Evolutionary conservation across 441 rosid genomes (phyloP).

Genomic region (Hura crepitans): DNA sequence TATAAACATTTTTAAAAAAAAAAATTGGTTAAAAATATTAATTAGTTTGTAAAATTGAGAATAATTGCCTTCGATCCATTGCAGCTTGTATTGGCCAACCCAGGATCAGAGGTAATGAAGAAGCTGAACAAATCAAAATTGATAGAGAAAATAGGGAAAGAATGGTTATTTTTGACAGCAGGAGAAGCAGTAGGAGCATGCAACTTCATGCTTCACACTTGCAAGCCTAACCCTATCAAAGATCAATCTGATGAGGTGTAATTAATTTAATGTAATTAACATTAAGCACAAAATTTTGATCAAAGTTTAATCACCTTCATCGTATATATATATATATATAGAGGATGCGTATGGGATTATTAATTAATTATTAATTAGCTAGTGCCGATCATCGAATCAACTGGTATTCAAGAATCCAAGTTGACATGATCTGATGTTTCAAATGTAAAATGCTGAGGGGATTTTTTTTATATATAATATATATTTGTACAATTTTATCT

Average conservation of each 20-base stretch:
- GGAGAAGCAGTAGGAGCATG: conserved; percentile 91
- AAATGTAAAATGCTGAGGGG: conserved; percentile 12
- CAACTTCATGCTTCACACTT: conserved; percentile 64
- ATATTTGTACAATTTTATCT: conserved; percentile 6
- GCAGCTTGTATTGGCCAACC: conserved; percentile 88
- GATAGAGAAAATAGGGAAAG: conserved; percentile 62
- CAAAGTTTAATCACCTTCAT: not conserved
- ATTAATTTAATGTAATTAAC: conserved; percentile 22
- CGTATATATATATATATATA: too few species aligned
- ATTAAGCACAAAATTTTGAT: too few species aligned
- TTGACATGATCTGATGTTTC: conserved; percentile 9
- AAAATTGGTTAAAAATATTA: too few species aligned
- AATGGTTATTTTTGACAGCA: conserved; percentile 75
- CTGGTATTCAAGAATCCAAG: not conserved
- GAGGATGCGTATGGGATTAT: not conserved
- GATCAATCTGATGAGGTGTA: conserved; percentile 41
- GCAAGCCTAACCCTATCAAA: conserved; percentile 33
- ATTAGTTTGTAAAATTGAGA: too few species aligned
- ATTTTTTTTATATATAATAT: conserved; percentile 15
- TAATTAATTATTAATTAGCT: not conserved
- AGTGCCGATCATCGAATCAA: conserved; percentile 1
- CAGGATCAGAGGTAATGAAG: conserved; percentile 92
- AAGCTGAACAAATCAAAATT: conserved; percentile 72
- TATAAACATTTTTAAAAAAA: too few species aligned
- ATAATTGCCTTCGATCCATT: not conserved